These are phyloP conservation scores for Coemansia interrupta DNA, from an alignment of 192 early-diverging fungal species.

Conservation along the genomic window DNA sequence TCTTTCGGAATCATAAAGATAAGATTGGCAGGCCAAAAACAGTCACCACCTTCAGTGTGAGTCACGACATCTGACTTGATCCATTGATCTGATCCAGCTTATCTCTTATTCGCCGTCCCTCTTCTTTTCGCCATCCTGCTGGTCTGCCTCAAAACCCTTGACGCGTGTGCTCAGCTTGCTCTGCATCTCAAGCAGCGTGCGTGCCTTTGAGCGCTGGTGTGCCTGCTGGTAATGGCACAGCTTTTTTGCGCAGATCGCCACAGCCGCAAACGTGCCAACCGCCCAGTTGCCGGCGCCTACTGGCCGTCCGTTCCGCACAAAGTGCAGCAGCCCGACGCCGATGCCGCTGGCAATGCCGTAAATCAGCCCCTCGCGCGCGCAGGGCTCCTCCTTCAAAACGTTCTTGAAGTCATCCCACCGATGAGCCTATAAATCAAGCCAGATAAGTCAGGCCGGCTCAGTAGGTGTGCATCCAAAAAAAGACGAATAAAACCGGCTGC, in stretches of 20 bases:
- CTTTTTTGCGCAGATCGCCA: slow-evolving; percentile 27
- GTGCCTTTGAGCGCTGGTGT: slow-evolving; percentile 34
- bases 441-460: neutral
- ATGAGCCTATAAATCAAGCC: slow-evolving; percentile 38
- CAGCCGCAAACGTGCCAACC: slow-evolving; percentile 22
- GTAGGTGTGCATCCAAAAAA: neutral
- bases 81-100: neutral
- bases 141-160: slow-evolving; percentile 22
- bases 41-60: slow-evolving; percentile 11
- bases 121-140: neutral
- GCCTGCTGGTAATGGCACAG: slow-evolving; percentile 43
- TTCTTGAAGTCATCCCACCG: slow-evolving; percentile 16
- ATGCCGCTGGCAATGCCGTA: slow-evolving; percentile 36
- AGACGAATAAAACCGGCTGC: slow-evolving; percentile 3
- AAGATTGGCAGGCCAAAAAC: neutral
- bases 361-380: slow-evolving; percentile 47
- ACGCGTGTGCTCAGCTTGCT: slow-evolving; percentile 8
- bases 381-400: slow-evolving; percentile 26
- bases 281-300: slow-evolving; percentile 47
- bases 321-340: slow-evolving; percentile 29
- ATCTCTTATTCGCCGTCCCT: neutral
- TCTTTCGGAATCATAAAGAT: no score
- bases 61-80: neutral
- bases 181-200: slow-evolving; percentile 31
- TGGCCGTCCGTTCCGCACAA: slow-evolving; percentile 29